These are phyloP conservation scores for Blastocystis hominis DNA, from an alignment of 352 stramenopile genomes.

Conservation along the genomic window DNA sequence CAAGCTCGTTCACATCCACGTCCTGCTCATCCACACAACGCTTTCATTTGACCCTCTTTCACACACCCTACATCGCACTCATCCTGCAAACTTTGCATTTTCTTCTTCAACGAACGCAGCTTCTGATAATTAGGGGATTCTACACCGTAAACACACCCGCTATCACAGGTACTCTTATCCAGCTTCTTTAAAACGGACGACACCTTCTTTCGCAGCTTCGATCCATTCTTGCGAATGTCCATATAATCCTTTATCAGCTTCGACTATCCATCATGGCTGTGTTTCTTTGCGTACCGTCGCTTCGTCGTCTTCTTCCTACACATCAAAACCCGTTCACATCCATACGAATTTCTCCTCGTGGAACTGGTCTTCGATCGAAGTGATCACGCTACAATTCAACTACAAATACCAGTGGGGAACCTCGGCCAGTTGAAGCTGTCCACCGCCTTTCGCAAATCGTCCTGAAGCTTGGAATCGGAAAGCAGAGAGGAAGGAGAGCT, in stretches of 20 bases:
- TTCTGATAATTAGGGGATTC: conserved; percentile 31
- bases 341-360: conserved; percentile 13
- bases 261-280: neutral
- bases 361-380: conserved; percentile 46
- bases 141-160: neutral
- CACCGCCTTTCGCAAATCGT: neutral
- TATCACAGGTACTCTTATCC: conserved; percentile 2
- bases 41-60: neutral
- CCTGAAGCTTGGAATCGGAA: neutral
- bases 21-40: conserved; percentile 29
- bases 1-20: conserved; percentile 21
- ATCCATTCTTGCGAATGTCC: neutral
- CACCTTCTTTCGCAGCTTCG: neutral
- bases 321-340: neutral
- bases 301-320: conserved; percentile 17
- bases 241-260: conserved; percentile 23
- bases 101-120: neutral
- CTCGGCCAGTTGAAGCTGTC: neutral
- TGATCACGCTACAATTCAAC: neutral
- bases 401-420: neutral
- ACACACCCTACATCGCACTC: neutral
- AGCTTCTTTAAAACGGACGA: conserved; percentile 7
- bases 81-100: conserved; percentile 5
- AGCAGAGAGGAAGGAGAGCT: neutral
- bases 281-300: neutral